Evolutionary conservation across 192 early-diverging fungal species (phyloP).

Genomic region (Coemansia reversa): DNA sequence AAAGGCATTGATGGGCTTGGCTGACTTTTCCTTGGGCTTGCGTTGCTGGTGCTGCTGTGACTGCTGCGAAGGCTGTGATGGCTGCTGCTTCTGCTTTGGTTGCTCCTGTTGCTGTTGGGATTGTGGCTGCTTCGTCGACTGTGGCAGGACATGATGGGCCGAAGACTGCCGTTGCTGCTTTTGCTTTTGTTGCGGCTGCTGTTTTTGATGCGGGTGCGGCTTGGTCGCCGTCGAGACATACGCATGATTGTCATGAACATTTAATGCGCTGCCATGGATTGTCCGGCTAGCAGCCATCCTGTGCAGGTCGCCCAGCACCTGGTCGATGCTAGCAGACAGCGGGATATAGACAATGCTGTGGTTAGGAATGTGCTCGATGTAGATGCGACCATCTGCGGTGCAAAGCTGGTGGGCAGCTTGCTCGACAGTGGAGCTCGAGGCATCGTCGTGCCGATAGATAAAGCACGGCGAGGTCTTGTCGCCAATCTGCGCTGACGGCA

Average conservation of each 20-base stretch:
- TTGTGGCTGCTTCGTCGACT: neutral
- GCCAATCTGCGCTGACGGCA: constrained; percentile 20
- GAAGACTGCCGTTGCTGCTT: constrained; percentile 3
- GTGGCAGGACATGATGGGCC: constrained; percentile 1
- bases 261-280: neutral
- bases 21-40: constrained; percentile 51
- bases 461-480: constrained; percentile 28
- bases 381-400: constrained; percentile 39
- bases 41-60: constrained; percentile 20
- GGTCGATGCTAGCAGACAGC: constrained; percentile 28
- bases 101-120: neutral
- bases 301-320: constrained; percentile 28
- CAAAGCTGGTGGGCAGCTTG: constrained; percentile 43
- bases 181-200: constrained; percentile 10
- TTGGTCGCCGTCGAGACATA: neutral
- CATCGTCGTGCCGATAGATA: constrained; percentile 46
- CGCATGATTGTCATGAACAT: too few relatives aligned
- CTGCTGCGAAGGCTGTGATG: neutral
- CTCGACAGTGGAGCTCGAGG: constrained; percentile 18
- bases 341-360: constrained; percentile 46
- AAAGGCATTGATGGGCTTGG: constrained; percentile 53
- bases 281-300: constrained; percentile 14
- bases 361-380: constrained; percentile 47
- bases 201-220: neutral
- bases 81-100: neutral